Evolutionary conservation across 1,284 basidiomycete species (phyloP).

Genomic region (Cryptococcus sp.): DNA sequence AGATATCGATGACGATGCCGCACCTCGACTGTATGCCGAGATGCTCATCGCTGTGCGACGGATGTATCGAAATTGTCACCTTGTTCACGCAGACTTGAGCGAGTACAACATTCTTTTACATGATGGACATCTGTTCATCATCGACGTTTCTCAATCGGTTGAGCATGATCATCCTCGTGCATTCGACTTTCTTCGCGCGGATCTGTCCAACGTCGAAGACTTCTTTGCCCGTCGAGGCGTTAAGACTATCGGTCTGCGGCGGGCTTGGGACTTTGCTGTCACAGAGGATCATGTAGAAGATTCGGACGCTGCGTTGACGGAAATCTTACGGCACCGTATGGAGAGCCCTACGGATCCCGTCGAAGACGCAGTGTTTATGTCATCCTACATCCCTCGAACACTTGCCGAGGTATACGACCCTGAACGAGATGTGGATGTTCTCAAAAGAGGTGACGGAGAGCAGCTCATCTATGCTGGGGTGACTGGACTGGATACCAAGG

Average conservation of each 20-base stretch:
- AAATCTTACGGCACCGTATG: slow-evolving; percentile 61
- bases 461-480: slow-evolving; percentile 81
- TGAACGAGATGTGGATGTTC: slow-evolving; percentile 78
- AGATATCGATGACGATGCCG: slow-evolving; percentile 52
- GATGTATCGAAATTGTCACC: slow-evolving; percentile 86
- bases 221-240: slow-evolving; percentile 76
- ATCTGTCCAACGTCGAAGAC: slow-evolving; percentile 90
- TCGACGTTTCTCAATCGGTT: slow-evolving; percentile 98
- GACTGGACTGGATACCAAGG: slow-evolving; percentile 65
- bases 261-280: slow-evolving; percentile 86
- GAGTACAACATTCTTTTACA: slow-evolving; percentile 94
- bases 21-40: slow-evolving; percentile 72
- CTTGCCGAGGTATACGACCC: slow-evolving; percentile 90
- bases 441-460: slow-evolving; percentile 68
- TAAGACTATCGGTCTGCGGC: slow-evolving; percentile 72
- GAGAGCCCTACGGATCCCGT: slow-evolving; percentile 32
- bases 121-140: slow-evolving; percentile 76
- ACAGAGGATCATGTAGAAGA: slow-evolving; percentile 49
- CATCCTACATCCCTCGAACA: slow-evolving; percentile 87
- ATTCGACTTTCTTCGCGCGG: slow-evolving; percentile 91
- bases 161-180: slow-evolving; percentile 97
- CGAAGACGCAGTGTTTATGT: slow-evolving; percentile 84
- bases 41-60: slow-evolving; percentile 75
- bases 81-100: slow-evolving; percentile 96
- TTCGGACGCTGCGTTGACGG: slow-evolving; percentile 42